Conservation (phyloP, 768 basidiomycete species). For the Kwoniella shandongensis region DNA sequence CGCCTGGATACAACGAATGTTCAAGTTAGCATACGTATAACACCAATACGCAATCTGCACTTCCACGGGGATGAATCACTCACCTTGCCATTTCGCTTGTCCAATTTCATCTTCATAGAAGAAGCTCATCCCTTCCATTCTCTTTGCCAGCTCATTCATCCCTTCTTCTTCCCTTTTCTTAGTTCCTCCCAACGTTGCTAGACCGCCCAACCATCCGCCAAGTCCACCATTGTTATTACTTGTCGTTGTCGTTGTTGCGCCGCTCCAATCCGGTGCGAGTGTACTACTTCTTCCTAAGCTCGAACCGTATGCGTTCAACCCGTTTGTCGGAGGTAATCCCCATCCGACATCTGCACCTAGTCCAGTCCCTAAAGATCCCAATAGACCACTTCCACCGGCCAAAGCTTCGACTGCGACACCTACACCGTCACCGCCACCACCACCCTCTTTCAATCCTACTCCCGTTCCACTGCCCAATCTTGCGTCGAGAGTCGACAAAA, state of each 20-base stretch:
- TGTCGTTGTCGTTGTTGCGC: not conserved
- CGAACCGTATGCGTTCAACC: not conserved
- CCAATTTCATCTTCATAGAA: conserved; percentile 55
- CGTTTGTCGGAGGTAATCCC: conserved; percentile 1
- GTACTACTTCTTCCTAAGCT: conserved; percentile 4
- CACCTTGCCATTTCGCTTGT: conserved; percentile 54
- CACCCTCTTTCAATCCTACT: conserved; percentile 41
- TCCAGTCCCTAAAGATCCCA: not conserved
- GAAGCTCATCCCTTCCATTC: conserved; percentile 53
- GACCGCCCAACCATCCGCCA: conserved; percentile 3
- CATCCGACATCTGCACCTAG: not conserved
- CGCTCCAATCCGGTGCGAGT: conserved; percentile 12
- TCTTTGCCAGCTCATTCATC: conserved; percentile 46
- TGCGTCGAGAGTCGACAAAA: conserved; percentile 50
- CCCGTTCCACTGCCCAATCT: conserved; percentile 44
- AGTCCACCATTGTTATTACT: conserved; percentile 3
- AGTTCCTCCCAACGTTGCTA: not conserved
- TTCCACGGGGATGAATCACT: conserved; percentile 5
- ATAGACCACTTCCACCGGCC: conserved; percentile 2
- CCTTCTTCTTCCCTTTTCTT: conserved; percentile 33
- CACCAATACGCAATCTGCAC: no score
- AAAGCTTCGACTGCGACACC: conserved; percentile 38
- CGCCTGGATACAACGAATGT: conserved; percentile 60
- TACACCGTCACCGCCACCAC: conserved; percentile 36
- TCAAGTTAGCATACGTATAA: not conserved